Base-by-base conservation (phyloP, 2,329 filamentous ascomycete genomes). In the Diaporthe sp. region DNA sequence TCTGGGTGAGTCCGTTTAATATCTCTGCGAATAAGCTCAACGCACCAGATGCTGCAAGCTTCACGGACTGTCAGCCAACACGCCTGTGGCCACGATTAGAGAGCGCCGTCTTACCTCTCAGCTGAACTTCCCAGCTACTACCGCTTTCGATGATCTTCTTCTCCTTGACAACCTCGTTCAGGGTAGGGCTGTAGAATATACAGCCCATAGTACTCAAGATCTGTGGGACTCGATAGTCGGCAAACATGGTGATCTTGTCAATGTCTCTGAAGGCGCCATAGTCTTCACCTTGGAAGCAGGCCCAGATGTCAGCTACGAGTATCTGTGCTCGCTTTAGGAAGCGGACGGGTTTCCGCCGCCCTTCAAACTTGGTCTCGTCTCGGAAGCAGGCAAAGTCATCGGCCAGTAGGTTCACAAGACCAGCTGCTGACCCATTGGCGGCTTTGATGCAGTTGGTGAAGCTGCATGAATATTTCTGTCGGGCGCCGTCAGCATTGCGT, bases 181-280 rank as follows among this genome's bases (percentile, higher is more conserved):
- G 86, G 0, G 92, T 89, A 0, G 97, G 97, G 78, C 94, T 96
- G 84, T 97, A 98, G 80, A 91, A 92, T 68, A 99, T 86, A 75
- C 95, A 96, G 25, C 94, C 94, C 60, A 98, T 88, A 13, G 92
- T 92, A 80, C 96, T 92, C 46, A 99, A 90, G 79, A 98, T 97
- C 85, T 99, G 97, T 19, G 97, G 97, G 72, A 99, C 93, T 58
- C 97, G 94, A 82, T 99, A 99, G 86, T 99, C 97, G 81, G 97
- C 96, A 87, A 99, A 99, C 93, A 98, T 98, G 76, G 97, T 99
- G 80, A 99, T 94, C 83, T 95, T 95, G 85, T 97, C 94, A 80
- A 99, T 98, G 82, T 99, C 97, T 75, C 91, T 82, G 84, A 99
- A 99, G 39, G 90, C 87, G 44, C 97, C 97, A 80, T 93, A 96